phyloP scores from a whole-genome alignment of 306 rosid species.

The Coriaria nepalensis region DNA sequence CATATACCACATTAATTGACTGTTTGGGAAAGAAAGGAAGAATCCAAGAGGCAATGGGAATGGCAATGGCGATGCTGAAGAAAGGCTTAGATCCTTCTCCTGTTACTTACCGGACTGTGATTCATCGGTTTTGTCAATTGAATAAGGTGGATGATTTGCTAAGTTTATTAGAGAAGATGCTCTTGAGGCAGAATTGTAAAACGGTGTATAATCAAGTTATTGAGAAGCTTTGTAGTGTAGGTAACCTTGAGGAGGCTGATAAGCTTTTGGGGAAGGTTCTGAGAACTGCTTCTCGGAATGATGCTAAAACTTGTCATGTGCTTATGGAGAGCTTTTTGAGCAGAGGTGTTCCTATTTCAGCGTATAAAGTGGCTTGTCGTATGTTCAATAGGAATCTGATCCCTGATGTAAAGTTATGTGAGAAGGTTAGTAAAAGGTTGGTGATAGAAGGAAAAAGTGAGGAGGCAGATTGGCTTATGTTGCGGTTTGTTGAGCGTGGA shows the following conservation, averaged over 20 bases:
- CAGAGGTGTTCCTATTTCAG: conserved; percentile 50
- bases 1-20: conserved; percentile 61
- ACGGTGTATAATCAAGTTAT: conserved; percentile 64
- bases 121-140: conserved; percentile 58
- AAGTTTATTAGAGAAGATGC: conserved; percentile 60
- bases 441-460: conserved; percentile 39
- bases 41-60: conserved; percentile 55
- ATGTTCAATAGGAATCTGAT: conserved; percentile 76
- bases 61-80: conserved; percentile 48
- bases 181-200: conserved; percentile 33
- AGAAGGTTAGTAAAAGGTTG: conserved; percentile 53
- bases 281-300: conserved; percentile 77
- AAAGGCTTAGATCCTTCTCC: conserved; percentile 76
- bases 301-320: conserved; percentile 67
- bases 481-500: conserved; percentile 71
- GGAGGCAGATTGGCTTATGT: conserved; percentile 77
- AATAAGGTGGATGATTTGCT: conserved; percentile 54
- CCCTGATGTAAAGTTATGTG: conserved; percentile 73
- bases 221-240: conserved; percentile 70
- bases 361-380: conserved; percentile 67
- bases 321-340: conserved; percentile 56
- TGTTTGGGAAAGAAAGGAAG: conserved; percentile 66
- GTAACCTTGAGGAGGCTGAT: conserved; percentile 66
- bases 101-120: conserved; percentile 62
- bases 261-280: conserved; percentile 58